Evolutionary conservation across 805 yeast genomes (phyloP), one percentile per base, ranked within the genome.

Genomic region (Barnettozyma pratensis): DNA sequence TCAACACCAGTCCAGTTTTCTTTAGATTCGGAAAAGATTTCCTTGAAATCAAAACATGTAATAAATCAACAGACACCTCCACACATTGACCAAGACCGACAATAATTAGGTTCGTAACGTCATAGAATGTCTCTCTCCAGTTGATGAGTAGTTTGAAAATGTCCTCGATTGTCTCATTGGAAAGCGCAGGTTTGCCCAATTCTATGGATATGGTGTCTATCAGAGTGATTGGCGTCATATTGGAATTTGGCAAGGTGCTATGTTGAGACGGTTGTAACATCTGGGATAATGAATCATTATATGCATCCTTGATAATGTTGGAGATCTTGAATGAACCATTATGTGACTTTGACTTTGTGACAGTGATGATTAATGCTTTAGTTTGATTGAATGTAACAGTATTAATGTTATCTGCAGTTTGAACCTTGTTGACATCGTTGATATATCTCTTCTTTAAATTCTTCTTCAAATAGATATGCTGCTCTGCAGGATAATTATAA

Each of bases 71-170:
- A 1, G 78, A 64, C 14, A 80, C 72, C 2, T 80, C 81, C 39
- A 76, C 73, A 1, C 83, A 77, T 53, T 77, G 79, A 14, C 80
- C 77, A 49, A 74, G 77, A 0, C 83, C 73, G 1, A 74, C 73
- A 34, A 79, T 64, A 44, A 76, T 72, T 4, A 80, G 67, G 34
- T 71, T 69, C 51, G 78, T 79, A 2, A 79, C 76, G 12, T 68
- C 71, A 41, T 71, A 68, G 40, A 80, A 68, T 37, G 72, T 69
- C 11, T 70, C 63, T 41, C 70, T 61, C 83, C 84, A 80, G 54
- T 75, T 75, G 26, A 61, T 63, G 41, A 80, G 58, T 14, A 80
- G 64, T 66, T 50, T 71, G 54, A 44, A 73, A 69, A 60, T 69
- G 67, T 66, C 77, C 65, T 64, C 75, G 66, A 55, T 68, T 53